Percentiles rank a stretch among this genome's conserved stretches.
Conservation (phyloP, 805 yeast species). For the Lipomyces yamadae region DNA sequence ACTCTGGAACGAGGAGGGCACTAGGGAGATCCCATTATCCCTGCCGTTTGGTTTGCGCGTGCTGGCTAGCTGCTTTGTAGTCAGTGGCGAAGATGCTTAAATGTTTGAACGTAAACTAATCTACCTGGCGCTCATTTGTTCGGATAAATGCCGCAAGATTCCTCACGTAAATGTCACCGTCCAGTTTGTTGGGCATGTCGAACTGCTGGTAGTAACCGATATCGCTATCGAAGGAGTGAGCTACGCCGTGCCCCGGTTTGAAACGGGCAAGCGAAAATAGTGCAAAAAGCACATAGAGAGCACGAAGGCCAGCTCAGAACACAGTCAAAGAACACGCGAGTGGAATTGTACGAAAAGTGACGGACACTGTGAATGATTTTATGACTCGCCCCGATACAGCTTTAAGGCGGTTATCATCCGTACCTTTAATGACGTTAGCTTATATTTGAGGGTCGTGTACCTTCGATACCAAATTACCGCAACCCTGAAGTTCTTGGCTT, state of each 20-base stretch:
- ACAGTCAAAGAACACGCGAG: background rate
- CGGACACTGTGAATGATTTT: too few species aligned
- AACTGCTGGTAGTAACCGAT: background rate
- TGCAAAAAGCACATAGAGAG: constrained; percentile 1
- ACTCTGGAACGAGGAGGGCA: constrained; percentile 17
- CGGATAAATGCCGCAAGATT: constrained; percentile 41
- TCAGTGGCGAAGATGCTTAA: background rate
- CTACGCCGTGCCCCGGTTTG: background rate
- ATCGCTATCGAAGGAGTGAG: background rate
- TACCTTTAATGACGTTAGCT: background rate
- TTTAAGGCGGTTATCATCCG: too few species aligned
- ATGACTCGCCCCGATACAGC: too few species aligned
- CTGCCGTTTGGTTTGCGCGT: constrained; percentile 13
- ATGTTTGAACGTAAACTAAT: constrained; percentile 8
- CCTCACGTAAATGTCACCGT: constrained; percentile 41
- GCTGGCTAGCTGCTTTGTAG: constrained; percentile 21
- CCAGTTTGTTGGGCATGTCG: constrained; percentile 33
- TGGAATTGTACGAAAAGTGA: background rate
- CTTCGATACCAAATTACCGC: background rate
- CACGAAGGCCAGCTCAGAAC: background rate
- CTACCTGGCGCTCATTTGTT: constrained; percentile 42
- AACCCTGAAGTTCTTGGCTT: background rate
- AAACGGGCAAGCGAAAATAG: background rate
- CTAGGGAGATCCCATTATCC: constrained; percentile 16
- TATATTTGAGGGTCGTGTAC: background rate